phyloP scores from a whole-genome alignment of 331 rosid genomes.

The Pyracantha coccinea region DNA sequence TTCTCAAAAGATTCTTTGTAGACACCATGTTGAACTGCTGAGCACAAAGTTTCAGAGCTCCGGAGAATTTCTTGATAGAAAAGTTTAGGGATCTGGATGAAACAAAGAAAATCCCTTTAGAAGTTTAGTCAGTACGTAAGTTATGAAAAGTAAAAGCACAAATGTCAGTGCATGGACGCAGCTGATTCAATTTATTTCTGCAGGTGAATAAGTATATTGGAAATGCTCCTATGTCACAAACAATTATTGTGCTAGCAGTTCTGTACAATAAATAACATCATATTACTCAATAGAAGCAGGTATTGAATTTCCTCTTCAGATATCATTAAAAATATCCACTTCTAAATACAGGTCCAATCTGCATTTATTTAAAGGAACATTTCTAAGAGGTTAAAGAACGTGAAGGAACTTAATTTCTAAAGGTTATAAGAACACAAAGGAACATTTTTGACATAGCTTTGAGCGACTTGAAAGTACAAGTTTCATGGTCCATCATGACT shows the following conservation, averaged over 20 bases:
- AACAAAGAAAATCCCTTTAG: neutral
- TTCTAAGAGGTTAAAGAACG: neutral
- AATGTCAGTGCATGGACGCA: neutral
- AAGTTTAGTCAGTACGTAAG: neutral
- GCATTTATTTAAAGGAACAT: neutral
- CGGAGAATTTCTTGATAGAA: slow-evolving; percentile 54
- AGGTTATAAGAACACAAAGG: neutral
- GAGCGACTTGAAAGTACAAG: neutral
- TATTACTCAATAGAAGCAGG: neutral
- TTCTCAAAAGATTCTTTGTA: slow-evolving; percentile 50
- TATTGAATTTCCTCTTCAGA: neutral
- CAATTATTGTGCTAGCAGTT: neutral
- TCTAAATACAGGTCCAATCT: neutral
- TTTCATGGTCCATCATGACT: neutral
- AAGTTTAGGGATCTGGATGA: slow-evolving; percentile 73
- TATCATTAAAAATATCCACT: neutral
- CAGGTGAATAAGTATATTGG: neutral
- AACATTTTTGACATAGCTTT: neutral
- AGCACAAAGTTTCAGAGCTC: slow-evolving; percentile 40
- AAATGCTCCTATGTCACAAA: neutral
- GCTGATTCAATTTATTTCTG: neutral
- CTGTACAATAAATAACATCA: neutral
- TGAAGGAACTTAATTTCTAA: neutral
- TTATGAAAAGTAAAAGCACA: neutral
- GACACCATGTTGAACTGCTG: slow-evolving; percentile 45